Evolutionary conservation across 768 basidiomycete genomes (phyloP).

Genomic region (Russula griseocarnosa): DNA sequence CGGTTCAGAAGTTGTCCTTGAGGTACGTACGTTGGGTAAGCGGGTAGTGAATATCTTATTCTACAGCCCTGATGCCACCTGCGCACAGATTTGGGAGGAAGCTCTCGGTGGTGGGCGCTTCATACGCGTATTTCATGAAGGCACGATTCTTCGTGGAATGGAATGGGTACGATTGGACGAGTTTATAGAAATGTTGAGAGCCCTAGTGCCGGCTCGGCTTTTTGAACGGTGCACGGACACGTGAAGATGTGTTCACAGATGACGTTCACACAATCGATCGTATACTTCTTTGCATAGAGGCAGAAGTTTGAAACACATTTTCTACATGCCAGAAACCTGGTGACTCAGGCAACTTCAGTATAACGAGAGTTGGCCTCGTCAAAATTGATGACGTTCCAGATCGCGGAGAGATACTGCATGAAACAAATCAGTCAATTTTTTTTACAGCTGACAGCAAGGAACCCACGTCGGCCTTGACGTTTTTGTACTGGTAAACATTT

Average conservation of each 20-base stretch:
- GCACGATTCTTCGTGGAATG: conserved; percentile 38
- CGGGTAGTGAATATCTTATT: not conserved
- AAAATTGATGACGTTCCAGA: conserved; percentile 97
- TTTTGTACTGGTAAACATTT: conserved; percentile 58
- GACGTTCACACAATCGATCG: not conserved
- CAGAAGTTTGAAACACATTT: not conserved
- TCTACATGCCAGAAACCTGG: conserved; percentile 1
- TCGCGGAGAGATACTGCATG: conserved; percentile 81
- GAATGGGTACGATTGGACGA: conserved; percentile 38
- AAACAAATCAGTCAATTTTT: conserved; percentile 6
- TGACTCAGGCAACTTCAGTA: conserved; percentile 36
- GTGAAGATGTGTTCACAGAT: not conserved
- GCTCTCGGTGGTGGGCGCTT: conserved; percentile 30
- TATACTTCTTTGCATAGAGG: not conserved
- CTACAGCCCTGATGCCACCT: not conserved
- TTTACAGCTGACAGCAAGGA: not conserved
- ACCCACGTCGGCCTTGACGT: conserved; percentile 90
- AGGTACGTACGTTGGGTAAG: conserved; percentile 36
- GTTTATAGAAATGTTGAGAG: conserved; percentile 37
- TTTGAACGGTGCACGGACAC: conserved; percentile 30
- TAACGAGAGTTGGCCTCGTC: conserved; percentile 75
- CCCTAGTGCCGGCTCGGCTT: conserved; percentile 38
- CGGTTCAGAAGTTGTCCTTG: conserved; percentile 46
- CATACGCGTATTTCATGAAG: conserved; percentile 46
- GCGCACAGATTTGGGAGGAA: conserved; percentile 41